Evolutionary conservation across 2,329 filamentous ascomycete species (phyloP).

Genomic region (Cercospora citrullina): DNA sequence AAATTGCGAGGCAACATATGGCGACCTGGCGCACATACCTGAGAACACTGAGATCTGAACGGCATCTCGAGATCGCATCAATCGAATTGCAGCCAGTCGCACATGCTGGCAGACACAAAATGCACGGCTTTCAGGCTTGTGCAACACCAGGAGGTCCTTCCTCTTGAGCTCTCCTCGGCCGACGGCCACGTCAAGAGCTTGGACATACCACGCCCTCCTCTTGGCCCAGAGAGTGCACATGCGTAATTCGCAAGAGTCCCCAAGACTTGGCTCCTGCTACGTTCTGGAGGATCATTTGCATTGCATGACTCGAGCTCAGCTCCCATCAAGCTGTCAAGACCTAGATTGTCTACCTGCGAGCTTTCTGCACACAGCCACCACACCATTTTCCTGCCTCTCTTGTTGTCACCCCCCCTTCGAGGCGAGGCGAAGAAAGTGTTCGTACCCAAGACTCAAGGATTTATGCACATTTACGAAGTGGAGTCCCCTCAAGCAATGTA

Average conservation of each 20-base stretch:
- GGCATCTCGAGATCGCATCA: background rate
- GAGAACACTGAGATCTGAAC: background rate
- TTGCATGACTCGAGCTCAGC: background rate
- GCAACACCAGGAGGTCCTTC: background rate
- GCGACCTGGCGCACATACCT: background rate
- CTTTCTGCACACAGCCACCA: background rate
- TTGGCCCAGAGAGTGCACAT: background rate
- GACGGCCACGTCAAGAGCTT: conserved; percentile 2
- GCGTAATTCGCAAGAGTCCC: background rate
- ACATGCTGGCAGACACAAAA: background rate
- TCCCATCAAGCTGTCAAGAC: background rate
- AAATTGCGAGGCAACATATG: background rate
- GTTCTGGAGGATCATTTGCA: background rate
- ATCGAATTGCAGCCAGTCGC: too few species aligned
- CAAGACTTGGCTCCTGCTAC: background rate
- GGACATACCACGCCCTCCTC: background rate
- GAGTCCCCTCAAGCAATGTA: background rate
- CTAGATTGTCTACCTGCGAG: background rate
- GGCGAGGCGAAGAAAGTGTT: background rate
- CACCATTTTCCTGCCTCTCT: background rate
- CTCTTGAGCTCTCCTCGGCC: background rate
- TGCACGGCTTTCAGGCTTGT: background rate
- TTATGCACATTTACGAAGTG: background rate
- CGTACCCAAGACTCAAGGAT: background rate
- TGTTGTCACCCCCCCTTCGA: background rate